phyloP scores from a whole-genome alignment of 202 grass and related monocot genomes.

The Carex arenaria region DNA sequence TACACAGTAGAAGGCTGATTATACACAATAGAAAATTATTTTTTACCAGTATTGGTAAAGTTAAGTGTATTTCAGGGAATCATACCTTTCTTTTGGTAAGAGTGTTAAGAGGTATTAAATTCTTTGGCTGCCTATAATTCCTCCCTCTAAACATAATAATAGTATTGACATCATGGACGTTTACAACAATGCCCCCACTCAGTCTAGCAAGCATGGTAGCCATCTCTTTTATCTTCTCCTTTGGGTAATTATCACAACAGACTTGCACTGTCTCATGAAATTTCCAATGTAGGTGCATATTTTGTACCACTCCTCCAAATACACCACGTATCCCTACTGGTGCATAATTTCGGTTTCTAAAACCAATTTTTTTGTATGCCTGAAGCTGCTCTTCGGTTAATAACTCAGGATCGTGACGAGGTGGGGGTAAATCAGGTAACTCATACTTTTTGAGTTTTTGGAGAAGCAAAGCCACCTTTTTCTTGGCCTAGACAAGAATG shows the following conservation, averaged over 20 bases:
- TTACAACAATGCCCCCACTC: conserved; percentile 95
- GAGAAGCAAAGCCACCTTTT: conserved; percentile 92
- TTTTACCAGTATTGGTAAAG: not conserved
- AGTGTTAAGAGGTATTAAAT: conserved; percentile 97
- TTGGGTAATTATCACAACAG: conserved; percentile 92
- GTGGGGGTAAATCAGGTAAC: conserved; percentile 71
- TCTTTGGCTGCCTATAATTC: conserved; percentile 96
- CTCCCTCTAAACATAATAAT: conserved; percentile 99
- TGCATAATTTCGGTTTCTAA: conserved; percentile 90
- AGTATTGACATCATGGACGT: conserved; percentile 92
- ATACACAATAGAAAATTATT: not conserved
- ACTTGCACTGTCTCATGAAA: conserved; percentile 98
- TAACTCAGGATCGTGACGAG: conserved; percentile 85
- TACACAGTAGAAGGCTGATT: not conserved
- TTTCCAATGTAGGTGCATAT: conserved; percentile 99
- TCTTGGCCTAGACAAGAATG: conserved; percentile 66
- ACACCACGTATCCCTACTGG: conserved; percentile 96
- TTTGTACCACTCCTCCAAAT: conserved; percentile 99
- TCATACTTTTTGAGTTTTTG: conserved; percentile 98
- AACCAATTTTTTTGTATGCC: conserved; percentile 97
- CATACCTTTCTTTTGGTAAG: conserved; percentile 97
- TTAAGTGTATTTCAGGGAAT: not conserved
- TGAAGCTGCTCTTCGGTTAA: conserved; percentile 81
- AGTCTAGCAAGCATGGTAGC: conserved; percentile 85
- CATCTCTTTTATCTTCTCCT: conserved; percentile 99